A percentile compares a stretch with the other conserved stretches of the same genome.
phyloP scores from a whole-genome alignment of 805 yeast genomes.

The Kazachstania africana region DNA sequence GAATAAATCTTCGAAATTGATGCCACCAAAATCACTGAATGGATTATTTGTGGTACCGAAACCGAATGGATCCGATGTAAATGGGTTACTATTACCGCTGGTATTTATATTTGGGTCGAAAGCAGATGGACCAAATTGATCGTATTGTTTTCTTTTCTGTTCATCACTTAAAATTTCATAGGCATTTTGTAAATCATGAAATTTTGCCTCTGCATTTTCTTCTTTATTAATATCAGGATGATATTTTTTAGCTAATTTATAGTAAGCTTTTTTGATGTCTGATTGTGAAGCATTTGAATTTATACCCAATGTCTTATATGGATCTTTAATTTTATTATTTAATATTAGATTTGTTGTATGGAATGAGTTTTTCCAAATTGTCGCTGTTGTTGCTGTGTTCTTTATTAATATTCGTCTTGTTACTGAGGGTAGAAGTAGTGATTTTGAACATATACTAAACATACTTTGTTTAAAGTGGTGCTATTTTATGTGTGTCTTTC shows the following conservation, averaged over 20 bases:
- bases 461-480: too few species aligned
- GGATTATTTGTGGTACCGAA: conserved; percentile 4
- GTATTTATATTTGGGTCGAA: conserved; percentile 47
- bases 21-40: conserved; percentile 34
- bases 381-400: too few species aligned
- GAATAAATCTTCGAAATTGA: conserved; percentile 55
- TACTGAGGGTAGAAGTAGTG: too few species aligned
- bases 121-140: conserved; percentile 82
- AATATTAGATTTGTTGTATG: conserved; percentile 11
- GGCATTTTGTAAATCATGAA: conserved; percentile 89
- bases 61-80: conserved; percentile 32
- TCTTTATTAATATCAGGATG: conserved; percentile 97
- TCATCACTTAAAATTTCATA: conserved; percentile 85
- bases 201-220: conserved; percentile 72
- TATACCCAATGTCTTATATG: conserved; percentile 77
- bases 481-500: too few species aligned
- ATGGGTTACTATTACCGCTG: conserved; percentile 9
- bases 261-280: conserved; percentile 92
- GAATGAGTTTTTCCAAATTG: conserved; percentile 2
- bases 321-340: conserved; percentile 40
- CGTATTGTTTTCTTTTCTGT: conserved; percentile 76
- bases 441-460: too few species aligned
- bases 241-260: conserved; percentile 80
- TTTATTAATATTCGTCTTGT: too few species aligned
- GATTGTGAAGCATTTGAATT: conserved; percentile 54